Base-by-base conservation (phyloP, 108 stramenopile genomes). In the Cylindrotheca fusiformis region DNA sequence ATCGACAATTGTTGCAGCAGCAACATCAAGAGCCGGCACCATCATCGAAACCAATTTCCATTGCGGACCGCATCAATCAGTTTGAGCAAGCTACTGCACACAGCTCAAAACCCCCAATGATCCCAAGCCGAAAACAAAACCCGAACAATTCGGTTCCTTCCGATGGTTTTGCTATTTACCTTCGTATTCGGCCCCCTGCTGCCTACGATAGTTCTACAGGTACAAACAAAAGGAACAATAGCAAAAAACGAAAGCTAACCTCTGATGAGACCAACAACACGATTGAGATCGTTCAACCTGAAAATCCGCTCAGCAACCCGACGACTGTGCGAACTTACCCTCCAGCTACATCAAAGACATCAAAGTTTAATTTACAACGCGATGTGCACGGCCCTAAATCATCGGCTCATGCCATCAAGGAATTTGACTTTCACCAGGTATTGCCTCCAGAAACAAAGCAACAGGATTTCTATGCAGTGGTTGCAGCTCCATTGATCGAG, bases 261-360 rank as follows among this genome's bases (percentile, higher is more conserved):
- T 30, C 51, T 27, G 66, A 68, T 17, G 65, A 54, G 21, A 47
- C 71, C 22, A 53, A 54, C n/a, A 73, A 54, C 46, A 82, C 82
- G 12, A 86, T 88, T 67, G 79, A 85, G 22, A 58, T 86, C 24
- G 20, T 48, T 52, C 48, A 66, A 51, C 23, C 54, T 28, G 20
- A 65, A 23, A 48, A 31, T 32, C 29, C 61, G 51, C 47, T 45
- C 28, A 52, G 51, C 10, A 54, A 54, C 14, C 76, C 84, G 0
- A 80, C 72, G 25, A 77, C 77, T 6, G 68, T 92, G 52, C 74
- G 92, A 18, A 93, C 92, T 0, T 77, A 86, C 52, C 85, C 92
- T 41, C 87, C 92, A 0, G 25, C 69, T 18, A 58, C 73, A 23
- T 89, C 88, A 8, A 84, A 93, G 57, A 75, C 82, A 6, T 65